A percentile compares a stretch with the other conserved stretches of the same genome.
phyloP scores from a whole-genome alignment of 225 moss, liverwort and hornwort species.

The Climacium dendroides region DNA sequence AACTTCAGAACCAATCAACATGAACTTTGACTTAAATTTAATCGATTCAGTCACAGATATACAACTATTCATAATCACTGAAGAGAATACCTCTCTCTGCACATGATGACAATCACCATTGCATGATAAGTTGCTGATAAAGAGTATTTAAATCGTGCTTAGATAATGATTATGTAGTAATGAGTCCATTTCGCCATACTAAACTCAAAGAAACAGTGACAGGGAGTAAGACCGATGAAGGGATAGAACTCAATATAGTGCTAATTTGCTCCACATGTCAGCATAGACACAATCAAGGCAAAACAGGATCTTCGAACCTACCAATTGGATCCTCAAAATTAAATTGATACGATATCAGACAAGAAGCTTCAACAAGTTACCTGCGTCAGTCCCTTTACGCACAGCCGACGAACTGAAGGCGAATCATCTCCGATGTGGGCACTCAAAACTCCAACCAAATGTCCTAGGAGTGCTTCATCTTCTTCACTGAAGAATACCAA shows the following conservation, averaged over 20 bases:
- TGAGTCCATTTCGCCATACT: neutral
- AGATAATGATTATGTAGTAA: neutral
- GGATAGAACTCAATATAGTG: neutral
- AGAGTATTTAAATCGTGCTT: neutral
- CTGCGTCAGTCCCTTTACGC: constrained; percentile 90
- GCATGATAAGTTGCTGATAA: neutral
- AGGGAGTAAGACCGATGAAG: neutral
- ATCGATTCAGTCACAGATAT: neutral
- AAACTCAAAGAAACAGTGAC: neutral
- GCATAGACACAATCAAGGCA: neutral
- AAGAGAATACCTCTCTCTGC: neutral
- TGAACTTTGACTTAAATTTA: neutral
- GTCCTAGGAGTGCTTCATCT: constrained; percentile 59
- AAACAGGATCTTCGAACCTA: neutral
- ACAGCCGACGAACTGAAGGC: constrained; percentile 69
- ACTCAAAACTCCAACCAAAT: constrained; percentile 87
- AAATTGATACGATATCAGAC: neutral
- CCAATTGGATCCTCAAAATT: neutral
- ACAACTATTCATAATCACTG: neutral
- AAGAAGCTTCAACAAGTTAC: constrained; percentile 19
- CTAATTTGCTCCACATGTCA: neutral
- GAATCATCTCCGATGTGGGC: constrained; percentile 95
- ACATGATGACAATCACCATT: neutral
- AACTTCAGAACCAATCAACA: neutral
- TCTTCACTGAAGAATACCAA: constrained; percentile 57